Evolutionary conservation across 768 basidiomycete species (phyloP), one percentile per base, ranked within the genome.

Genomic region (Termitomyces sp.): DNA sequence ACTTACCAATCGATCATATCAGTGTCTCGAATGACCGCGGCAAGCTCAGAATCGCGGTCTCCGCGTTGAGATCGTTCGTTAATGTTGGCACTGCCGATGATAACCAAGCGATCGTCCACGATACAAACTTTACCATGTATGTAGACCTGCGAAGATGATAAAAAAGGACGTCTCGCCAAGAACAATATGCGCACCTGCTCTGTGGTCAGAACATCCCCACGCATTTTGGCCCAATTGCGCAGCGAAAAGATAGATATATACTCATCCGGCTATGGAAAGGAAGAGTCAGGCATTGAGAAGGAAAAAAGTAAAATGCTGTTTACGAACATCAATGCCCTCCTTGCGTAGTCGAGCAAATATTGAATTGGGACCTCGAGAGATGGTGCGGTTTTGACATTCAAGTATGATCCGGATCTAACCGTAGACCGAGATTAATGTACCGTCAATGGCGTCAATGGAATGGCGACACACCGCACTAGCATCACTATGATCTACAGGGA

Each of bases 41-140:
- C 93, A 36, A 98, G 71, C 70, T 99, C 97, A 2, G 96, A 98
- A 72, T 99, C 97, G 32, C 97, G 87, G 70, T 99, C 96, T 26
- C 97, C 97, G 32, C 93, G 82, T 68, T 93, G 92, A 14, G 93
- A 96, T 40, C 97, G 86, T 70, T 99, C 97, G 69, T 99, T 98
- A 77, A 99, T 94, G 71, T 97, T 98, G 18, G 96, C 96, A 56
- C 93, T 95, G 16, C 94, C 94, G 63, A 97, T 97, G 68, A 97
- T 94, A 35, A 85, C 94, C 58, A 95, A 76, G 55, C 97, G 86
- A 70, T 99, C 96, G 70, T 99, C 97, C 5, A 98, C 95, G 56
- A 98, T 87, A 65, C 88, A 88, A 20, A 87, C 82, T 77, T 94
- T 93, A 48, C 82, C 90, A 69, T 96, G 94, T 61, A 96, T 92